A percentile compares a stretch with the other conserved stretches of the same genome.
phyloP scores from a whole-genome alignment of 495 filamentous ascomycete genomes.

The Podospora conica region DNA sequence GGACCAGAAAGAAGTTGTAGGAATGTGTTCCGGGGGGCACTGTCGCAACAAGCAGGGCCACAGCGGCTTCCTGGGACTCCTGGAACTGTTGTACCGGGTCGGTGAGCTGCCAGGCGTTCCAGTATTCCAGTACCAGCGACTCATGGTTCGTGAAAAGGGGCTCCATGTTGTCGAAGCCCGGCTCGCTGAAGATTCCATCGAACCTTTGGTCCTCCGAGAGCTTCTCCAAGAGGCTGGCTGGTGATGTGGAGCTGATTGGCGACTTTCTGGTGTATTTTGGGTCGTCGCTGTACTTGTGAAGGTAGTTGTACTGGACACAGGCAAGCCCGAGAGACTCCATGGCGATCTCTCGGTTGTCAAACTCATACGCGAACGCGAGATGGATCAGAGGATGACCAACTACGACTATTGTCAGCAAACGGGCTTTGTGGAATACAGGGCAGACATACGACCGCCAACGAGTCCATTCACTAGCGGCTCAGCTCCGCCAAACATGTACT shows the following conservation, averaged over 20 bases:
- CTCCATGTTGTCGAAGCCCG: conserved; percentile 58
- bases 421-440: background rate
- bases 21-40: conserved; percentile 50
- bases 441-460: conserved; percentile 66
- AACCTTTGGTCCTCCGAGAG: conserved; percentile 50
- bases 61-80: conserved; percentile 69
- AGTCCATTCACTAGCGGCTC: conserved; percentile 73
- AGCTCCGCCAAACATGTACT: conserved; percentile 70
- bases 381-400: conserved; percentile 88
- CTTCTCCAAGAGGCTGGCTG: conserved; percentile 60
- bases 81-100: conserved; percentile 65
- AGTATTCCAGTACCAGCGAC: conserved; percentile 68
- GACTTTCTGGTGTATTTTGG: conserved; percentile 55
- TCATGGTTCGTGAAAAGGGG: conserved; percentile 63
- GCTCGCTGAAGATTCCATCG: conserved; percentile 52
- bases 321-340: conserved; percentile 75
- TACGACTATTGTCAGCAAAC: conserved; percentile 28
- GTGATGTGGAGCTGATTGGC: conserved; percentile 47
- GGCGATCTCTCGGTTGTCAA: conserved; percentile 68
- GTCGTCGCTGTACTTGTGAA: conserved; percentile 76
- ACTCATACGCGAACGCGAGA: conserved; percentile 79
- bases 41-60: conserved; percentile 61
- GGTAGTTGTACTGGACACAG: conserved; percentile 62
- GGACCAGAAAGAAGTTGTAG: conserved; percentile 83
- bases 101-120: conserved; percentile 71